phyloP scores from a whole-genome alignment of 805 yeast species.

The Saccharomycopsis sp. region DNA sequence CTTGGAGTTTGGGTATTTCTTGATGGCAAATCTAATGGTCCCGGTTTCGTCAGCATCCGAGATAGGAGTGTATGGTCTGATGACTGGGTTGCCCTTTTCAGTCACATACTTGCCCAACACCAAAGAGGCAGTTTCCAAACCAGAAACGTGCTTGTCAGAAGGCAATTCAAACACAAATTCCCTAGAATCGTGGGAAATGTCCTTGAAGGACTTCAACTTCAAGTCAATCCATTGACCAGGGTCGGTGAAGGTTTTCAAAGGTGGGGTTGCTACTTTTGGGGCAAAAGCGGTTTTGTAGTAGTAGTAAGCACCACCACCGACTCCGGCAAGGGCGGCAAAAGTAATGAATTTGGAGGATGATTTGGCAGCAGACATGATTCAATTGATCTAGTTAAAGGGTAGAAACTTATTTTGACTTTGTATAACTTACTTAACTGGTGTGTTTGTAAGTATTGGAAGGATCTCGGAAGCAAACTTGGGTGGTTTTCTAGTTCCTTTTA shows the following conservation, averaged over 20 bases:
- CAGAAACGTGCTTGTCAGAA: slow-evolving; percentile 56
- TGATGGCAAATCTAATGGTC: slow-evolving; percentile 67
- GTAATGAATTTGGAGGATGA: slow-evolving; percentile 4
- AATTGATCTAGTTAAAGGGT: too few relatives aligned
- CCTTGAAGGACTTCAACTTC: slow-evolving; percentile 36
- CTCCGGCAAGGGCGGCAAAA: slow-evolving; percentile 19
- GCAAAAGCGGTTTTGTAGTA: slow-evolving; percentile 23
- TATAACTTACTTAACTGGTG: too few relatives aligned
- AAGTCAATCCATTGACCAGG: slow-evolving; percentile 67
- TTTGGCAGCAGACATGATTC: neutral
- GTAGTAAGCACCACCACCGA: slow-evolving; percentile 22
- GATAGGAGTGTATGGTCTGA: slow-evolving; percentile 87
- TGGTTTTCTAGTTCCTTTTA: too few relatives aligned
- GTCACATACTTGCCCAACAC: slow-evolving; percentile 74
- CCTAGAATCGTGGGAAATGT: slow-evolving; percentile 55
- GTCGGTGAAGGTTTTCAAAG: slow-evolving; percentile 46
- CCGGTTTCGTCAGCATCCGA: slow-evolving; percentile 66
- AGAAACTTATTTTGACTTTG: too few relatives aligned
- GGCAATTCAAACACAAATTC: slow-evolving; percentile 65
- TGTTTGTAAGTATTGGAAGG: too few relatives aligned
- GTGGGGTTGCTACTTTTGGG: slow-evolving; percentile 25
- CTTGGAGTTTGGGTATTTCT: slow-evolving; percentile 78
- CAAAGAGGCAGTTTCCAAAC: slow-evolving; percentile 72
- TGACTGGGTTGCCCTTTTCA: slow-evolving; percentile 74
- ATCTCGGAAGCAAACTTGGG: too few relatives aligned